These are phyloP conservation scores for Papiliotrema nemorosa DNA, from an alignment of 1,284 basidiomycete genomes.

Conservation along the genomic window DNA sequence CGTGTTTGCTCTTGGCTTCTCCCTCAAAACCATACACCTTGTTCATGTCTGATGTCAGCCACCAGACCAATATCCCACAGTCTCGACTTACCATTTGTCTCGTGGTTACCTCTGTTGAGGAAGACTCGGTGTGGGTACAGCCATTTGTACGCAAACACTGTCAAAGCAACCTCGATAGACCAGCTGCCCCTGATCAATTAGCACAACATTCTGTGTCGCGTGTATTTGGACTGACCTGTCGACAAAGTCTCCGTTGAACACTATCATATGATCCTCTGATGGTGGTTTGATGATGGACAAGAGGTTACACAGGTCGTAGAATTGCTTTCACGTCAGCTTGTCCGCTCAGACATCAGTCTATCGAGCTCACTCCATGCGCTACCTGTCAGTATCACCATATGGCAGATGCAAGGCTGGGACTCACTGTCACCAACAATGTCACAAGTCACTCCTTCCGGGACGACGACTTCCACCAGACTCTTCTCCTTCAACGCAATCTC, in stretches of 20 bases:
- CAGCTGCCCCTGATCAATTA: slow-evolving; percentile 8
- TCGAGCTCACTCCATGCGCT: slow-evolving; percentile 18
- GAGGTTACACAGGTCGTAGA: slow-evolving; percentile 88
- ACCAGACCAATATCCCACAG: background rate
- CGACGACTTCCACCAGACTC: slow-evolving; percentile 71
- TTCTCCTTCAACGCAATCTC: slow-evolving; percentile 71
- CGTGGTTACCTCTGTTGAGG: slow-evolving; percentile 95
- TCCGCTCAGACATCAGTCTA: background rate
- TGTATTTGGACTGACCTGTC: slow-evolving; percentile 64
- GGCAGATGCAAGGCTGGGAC: slow-evolving; percentile 7
- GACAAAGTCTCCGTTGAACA: slow-evolving; percentile 94
- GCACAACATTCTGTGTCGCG: background rate
- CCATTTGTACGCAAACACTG: slow-evolving; percentile 97
- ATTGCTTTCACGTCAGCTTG: slow-evolving; percentile 62
- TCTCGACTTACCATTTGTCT: slow-evolving; percentile 60
- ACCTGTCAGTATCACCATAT: background rate
- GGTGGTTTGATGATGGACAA: slow-evolving; percentile 82
- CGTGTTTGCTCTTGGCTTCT: slow-evolving; percentile 92
- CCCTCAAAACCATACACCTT: slow-evolving; percentile 90
- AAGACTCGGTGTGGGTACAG: slow-evolving; percentile 80
- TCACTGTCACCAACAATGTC: slow-evolving; percentile 85
- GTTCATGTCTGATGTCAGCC: slow-evolving; percentile 59
- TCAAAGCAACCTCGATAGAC: slow-evolving; percentile 87
- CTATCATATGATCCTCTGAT: slow-evolving; percentile 70
- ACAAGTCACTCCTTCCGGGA: slow-evolving; percentile 74